Conservation (phyloP, 495 filamentous ascomycete genomes). For the Hypomontagnella monticulosa region DNA sequence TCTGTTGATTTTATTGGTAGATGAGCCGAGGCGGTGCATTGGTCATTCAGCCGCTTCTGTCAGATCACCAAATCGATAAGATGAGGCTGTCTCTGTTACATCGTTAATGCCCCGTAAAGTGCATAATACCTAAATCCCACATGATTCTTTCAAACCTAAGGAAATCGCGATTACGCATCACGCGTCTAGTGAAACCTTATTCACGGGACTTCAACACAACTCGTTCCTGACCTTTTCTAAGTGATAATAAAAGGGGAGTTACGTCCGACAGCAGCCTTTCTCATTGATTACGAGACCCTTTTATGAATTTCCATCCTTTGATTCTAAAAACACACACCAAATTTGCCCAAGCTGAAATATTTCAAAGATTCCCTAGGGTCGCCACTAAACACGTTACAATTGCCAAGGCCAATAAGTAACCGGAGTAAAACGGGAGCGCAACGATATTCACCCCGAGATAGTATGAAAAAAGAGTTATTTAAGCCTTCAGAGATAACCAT, state of each 20-base stretch:
- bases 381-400: neutral
- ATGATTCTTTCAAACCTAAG: conserved; percentile 23
- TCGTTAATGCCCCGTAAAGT: conserved; percentile 14
- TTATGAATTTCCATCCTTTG: conserved; percentile 7
- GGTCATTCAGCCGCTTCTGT: conserved; percentile 36
- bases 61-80: neutral
- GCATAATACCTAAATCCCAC: conserved; percentile 30
- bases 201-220: conserved; percentile 38
- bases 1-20: conserved; percentile 10
- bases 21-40: conserved; percentile 29
- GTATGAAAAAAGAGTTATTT: neutral
- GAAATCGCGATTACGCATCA: conserved; percentile 45
- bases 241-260: conserved; percentile 17
- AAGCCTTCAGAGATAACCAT: neutral
- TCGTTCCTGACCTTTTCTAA: conserved; percentile 22
- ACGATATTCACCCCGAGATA: too few relatives aligned
- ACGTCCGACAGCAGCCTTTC: neutral
- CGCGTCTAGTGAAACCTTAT: conserved; percentile 46
- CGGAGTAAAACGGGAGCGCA: neutral
- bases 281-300: neutral
- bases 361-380: neutral
- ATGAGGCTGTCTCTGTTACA: conserved; percentile 11
- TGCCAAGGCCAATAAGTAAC: neutral
- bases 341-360: conserved; percentile 7
- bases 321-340: neutral